phyloP scores from a whole-genome alignment of 495 filamentous ascomycete genomes.

The Daldinia vernicosa region DNA sequence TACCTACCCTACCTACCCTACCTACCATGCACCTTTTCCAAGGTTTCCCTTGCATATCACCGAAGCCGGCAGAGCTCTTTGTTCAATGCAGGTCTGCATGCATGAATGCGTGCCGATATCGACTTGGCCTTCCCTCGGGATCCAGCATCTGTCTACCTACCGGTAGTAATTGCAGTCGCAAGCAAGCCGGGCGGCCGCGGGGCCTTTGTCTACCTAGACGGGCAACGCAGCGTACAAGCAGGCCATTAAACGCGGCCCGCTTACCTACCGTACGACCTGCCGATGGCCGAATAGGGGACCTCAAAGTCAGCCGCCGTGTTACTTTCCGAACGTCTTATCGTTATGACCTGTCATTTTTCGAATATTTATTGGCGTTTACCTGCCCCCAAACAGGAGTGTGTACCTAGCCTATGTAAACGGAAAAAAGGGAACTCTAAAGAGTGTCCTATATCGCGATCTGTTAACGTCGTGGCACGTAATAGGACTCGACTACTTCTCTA shows the following conservation, averaged over 20 bases:
- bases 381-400: background rate
- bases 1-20: background rate
- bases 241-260: background rate
- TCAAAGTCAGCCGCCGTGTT: background rate
- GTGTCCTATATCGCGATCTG: background rate
- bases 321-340: background rate
- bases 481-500: background rate
- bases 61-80: background rate
- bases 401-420: background rate
- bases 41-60: background rate
- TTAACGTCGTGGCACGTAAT: background rate
- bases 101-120: background rate
- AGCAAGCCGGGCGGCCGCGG: conserved; percentile 18
- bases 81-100: background rate
- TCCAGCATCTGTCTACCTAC: conserved; percentile 8
- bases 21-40: background rate
- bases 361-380: background rate
- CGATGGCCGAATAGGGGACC: background rate
- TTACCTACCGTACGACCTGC: background rate
- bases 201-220: background rate
- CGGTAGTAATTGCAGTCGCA: conserved; percentile 2
- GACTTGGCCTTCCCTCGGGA: background rate
- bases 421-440: background rate
- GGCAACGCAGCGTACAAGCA: background rate
- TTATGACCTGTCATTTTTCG: background rate